These are phyloP conservation scores for Lolium rigidum DNA, from an alignment of 176 grass and related monocot genomes.

Conservation along the genomic window DNA sequence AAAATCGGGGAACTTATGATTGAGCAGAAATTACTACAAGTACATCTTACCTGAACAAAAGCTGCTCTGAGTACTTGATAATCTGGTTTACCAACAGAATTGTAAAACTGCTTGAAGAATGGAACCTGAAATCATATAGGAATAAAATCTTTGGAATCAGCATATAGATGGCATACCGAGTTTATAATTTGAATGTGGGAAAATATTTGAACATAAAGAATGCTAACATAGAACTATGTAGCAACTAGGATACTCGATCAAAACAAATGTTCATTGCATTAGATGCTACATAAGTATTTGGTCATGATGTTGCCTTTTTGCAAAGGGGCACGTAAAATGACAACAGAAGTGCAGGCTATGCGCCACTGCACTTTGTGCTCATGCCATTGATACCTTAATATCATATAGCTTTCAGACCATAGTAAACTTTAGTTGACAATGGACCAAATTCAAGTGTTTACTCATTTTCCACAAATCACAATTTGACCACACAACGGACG, in stretches of 20 bases:
- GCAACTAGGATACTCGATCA: background rate
- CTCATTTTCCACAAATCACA: background rate
- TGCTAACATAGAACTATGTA: conserved; percentile 3
- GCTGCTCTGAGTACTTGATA: conserved; percentile 70
- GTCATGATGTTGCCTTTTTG: conserved; percentile 25
- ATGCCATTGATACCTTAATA: background rate
- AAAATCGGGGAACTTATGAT: conserved; percentile 15
- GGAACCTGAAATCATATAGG: conserved; percentile 53
- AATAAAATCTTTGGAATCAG: conserved; percentile 26
- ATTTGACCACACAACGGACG: conserved; percentile 13
- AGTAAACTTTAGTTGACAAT: conserved; percentile 9
- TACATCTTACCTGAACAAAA: conserved; percentile 66
- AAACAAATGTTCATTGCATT: conserved; percentile 3
- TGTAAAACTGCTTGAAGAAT: conserved; percentile 76
- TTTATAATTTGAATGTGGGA: conserved; percentile 9
- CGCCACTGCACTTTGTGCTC: background rate
- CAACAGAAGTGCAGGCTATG: background rate
- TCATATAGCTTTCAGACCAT: conserved; percentile 27
- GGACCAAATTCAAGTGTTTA: background rate
- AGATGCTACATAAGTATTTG: conserved; percentile 14
- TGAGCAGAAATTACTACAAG: conserved; percentile 18
- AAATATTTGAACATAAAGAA: background rate
- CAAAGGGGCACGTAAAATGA: conserved; percentile 4
- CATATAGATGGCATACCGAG: background rate
- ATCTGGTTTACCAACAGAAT: conserved; percentile 73